These are phyloP conservation scores for Suillus paluster DNA, from an alignment of 768 basidiomycete species.

Conservation along the genomic window DNA sequence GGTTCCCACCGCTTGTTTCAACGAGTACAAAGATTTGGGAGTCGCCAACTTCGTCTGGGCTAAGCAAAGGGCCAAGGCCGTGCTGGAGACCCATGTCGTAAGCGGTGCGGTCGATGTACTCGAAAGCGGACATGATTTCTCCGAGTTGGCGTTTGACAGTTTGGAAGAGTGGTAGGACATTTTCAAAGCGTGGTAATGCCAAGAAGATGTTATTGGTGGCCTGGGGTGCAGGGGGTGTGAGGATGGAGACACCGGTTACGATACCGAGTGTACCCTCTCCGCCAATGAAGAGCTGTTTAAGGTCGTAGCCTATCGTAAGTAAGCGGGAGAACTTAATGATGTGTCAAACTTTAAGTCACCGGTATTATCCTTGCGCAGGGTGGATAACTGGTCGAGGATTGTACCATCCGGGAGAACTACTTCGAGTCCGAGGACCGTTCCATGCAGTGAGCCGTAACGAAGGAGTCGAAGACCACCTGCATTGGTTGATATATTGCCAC, in stretches of 20 bases:
- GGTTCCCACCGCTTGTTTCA: constrained; percentile 92
- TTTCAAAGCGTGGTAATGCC: constrained; percentile 84
- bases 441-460: constrained; percentile 94
- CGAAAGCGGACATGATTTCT: constrained; percentile 96
- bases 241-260: constrained; percentile 93
- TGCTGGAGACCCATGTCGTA: constrained; percentile 86
- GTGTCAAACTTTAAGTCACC: constrained; percentile 50
- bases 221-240: constrained; percentile 82
- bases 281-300: constrained; percentile 98
- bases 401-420: constrained; percentile 95
- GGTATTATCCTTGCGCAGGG: constrained; percentile 96
- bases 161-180: constrained; percentile 84
- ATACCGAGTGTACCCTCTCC: constrained; percentile 96
- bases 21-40: constrained; percentile 90
- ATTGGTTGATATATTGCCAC: constrained; percentile 96
- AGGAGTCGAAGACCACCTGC: constrained; percentile 95
- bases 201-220: constrained; percentile 92
- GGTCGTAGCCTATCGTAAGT: constrained; percentile 78
- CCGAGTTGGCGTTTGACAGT: constrained; percentile 82
- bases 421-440: constrained; percentile 92
- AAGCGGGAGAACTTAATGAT: background rate
- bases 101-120: constrained; percentile 89
- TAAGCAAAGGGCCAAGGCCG: constrained; percentile 77
- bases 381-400: constrained; percentile 85
- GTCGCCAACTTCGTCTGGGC: constrained; percentile 73